Base-by-base conservation (phyloP, 2,329 filamentous ascomycete genomes). In the Pyrenophora seminiperda region DNA sequence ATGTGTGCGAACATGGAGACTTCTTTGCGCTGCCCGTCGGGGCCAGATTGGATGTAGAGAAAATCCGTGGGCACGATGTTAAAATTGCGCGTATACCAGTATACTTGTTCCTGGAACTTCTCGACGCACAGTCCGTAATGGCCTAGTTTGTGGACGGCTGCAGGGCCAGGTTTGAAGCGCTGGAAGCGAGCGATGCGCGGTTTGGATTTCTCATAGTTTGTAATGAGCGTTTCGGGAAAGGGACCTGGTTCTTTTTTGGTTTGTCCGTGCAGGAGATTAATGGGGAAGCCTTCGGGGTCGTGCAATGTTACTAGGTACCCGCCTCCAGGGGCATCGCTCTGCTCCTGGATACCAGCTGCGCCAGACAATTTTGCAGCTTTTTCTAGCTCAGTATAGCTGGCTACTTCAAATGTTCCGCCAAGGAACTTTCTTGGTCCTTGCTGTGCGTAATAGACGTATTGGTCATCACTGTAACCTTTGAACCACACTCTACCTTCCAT, bases 391-490 rank as follows among this genome's bases (percentile, higher is more conserved):
- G 77, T 78, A 58, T 79, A 74, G 5, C 75, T 78, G 54, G 81
- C 80, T 5, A 86, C 84, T 29, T 79, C 80, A 54, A 83, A 87
- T 1, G 77, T 81, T 0, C 79, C 77, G 2, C 84, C 84, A 5
- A 79, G 76, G 61, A 86, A 88, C 47, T 76, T 80, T 50, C 70
- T 73, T 63, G 76, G 69, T 1, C 79, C 76, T 41, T 74, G 73
- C 50, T 77, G 75, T 39, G 82, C 78, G 56, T 81, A 83, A 36
- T 86, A 76, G 2, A 85, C 73, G 64, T 83, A 86, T 10, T 83
- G 82, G 58, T 86, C 83, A 5, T 71, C 72, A 11, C 84, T 83
- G 61, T 85, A 86, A 14, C 84, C 84, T 32, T 82, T 79, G 67
- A 80, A 85, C 73, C 82, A 87, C 24, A 81, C 79, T 50, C 64